phyloP scores from a whole-genome alignment of 257 asterid species.

The Cinchona pubescens region DNA sequence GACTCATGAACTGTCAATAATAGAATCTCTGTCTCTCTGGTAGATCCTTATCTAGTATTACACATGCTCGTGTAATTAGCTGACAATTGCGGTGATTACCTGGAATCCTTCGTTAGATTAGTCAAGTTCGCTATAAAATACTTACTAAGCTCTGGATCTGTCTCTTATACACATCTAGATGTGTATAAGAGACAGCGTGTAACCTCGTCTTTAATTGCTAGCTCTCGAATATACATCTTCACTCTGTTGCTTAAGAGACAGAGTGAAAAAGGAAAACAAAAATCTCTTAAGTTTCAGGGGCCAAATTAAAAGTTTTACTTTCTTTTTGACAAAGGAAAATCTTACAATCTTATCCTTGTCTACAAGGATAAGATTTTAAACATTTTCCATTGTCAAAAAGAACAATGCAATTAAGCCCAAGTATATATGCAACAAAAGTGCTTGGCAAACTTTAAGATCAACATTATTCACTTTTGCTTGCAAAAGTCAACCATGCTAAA shows the following conservation, averaged over 20 bases:
- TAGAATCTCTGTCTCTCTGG: not conserved
- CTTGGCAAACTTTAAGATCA: not conserved
- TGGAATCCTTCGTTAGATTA: constrained; percentile 46
- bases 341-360: not conserved
- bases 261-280: no score
- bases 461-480: not conserved
- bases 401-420: not conserved
- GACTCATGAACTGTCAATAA: not conserved
- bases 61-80: not conserved
- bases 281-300: no score
- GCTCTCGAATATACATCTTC: no score
- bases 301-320: no score
- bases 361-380: not conserved
- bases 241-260: no score
- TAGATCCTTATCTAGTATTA: not conserved
- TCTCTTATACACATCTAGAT: no score
- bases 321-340: constrained; percentile 24
- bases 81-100: constrained; percentile 23
- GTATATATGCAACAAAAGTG: not conserved
- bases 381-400: not conserved
- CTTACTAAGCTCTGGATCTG: no score
- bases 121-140: constrained; percentile 11
- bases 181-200: no score
- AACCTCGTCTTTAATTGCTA: no score
- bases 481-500: not conserved